phyloP scores from a whole-genome alignment of 2,329 filamentous ascomycete genomes.

The Colletotrichum agaves region DNA sequence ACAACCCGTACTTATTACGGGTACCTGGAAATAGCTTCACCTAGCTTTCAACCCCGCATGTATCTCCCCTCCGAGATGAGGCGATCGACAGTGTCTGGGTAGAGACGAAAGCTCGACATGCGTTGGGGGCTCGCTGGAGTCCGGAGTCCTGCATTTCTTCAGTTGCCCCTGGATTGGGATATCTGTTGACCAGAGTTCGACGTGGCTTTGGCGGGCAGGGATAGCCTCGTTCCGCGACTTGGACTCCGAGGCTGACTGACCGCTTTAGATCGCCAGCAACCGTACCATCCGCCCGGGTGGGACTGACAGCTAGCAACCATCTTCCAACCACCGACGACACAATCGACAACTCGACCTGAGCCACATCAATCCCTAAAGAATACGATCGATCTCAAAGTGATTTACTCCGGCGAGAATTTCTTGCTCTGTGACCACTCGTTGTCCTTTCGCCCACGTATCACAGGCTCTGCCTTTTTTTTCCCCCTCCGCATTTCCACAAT shows the following conservation, averaged over 20 bases:
- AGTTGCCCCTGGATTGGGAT: constrained; percentile 21
- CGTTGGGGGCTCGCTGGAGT: neutral
- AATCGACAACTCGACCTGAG: neutral
- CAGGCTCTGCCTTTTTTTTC: neutral
- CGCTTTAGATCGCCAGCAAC: constrained; percentile 37
- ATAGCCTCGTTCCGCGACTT: constrained; percentile 35
- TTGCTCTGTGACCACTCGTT: constrained; percentile 1
- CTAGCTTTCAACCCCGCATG: constrained; percentile 12
- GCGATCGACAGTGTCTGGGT: constrained; percentile 19
- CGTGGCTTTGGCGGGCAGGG: constrained; percentile 38
- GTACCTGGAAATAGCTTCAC: constrained; percentile 29
- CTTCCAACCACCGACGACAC: constrained; percentile 21
- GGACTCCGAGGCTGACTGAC: constrained; percentile 39
- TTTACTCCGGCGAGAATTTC: constrained; percentile 1
- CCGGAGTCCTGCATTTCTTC: constrained; percentile 31
- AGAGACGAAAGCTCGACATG: neutral
- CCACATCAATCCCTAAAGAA: neutral
- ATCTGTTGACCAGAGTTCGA: constrained; percentile 31
- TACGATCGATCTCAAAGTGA: constrained; percentile 20
- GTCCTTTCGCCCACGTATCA: constrained; percentile 23
- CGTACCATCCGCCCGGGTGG: constrained; percentile 24
- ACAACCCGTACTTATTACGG: constrained; percentile 1
- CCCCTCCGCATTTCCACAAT: constrained; percentile 2
- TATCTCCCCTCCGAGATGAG: constrained; percentile 15
- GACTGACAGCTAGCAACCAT: constrained; percentile 29